These are phyloP conservation scores for Lagenidium sp. DNA, from an alignment of 352 stramenopile genomes.

Conservation along the genomic window DNA sequence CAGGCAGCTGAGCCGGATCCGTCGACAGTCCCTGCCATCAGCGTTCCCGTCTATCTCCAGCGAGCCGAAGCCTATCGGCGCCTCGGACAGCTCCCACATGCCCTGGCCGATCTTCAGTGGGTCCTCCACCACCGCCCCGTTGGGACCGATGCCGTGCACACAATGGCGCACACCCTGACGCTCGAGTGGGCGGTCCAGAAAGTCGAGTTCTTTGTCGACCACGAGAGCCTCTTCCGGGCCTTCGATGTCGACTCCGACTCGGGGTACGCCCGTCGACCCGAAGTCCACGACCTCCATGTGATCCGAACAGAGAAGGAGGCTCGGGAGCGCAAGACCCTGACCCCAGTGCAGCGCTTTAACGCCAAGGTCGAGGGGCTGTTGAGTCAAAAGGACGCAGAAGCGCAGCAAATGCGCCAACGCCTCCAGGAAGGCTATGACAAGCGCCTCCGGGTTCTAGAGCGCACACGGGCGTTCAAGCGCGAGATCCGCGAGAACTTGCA, in stretches of 20 bases:
- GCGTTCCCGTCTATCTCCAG: constrained; percentile 26
- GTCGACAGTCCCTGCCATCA: constrained; percentile 15
- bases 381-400: constrained; percentile 5
- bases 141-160: no score
- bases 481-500: constrained; percentile 46
- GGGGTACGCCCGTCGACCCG: constrained; percentile 29
- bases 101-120: constrained; percentile 26
- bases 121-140: no score
- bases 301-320: background rate
- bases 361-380: constrained; percentile 11
- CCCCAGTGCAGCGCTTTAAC: constrained; percentile 28
- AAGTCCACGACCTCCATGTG: constrained; percentile 26
- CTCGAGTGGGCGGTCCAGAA: constrained; percentile 32
- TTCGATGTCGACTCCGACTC: constrained; percentile 32
- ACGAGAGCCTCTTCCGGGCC: constrained; percentile 29
- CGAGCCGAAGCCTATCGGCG: constrained; percentile 34
- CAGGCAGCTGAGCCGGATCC: constrained; percentile 2
- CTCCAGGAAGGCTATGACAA: constrained; percentile 13
- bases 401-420: background rate
- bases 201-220: constrained; percentile 37
- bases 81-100: constrained; percentile 36
- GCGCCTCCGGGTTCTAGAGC: constrained; percentile 15
- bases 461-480: constrained; percentile 40
- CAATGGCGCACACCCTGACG: constrained; percentile 6
- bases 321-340: constrained; percentile 3